Evolutionary conservation across 1,284 basidiomycete species (phyloP).

Genomic region (Rhodotorula glutinis): DNA sequence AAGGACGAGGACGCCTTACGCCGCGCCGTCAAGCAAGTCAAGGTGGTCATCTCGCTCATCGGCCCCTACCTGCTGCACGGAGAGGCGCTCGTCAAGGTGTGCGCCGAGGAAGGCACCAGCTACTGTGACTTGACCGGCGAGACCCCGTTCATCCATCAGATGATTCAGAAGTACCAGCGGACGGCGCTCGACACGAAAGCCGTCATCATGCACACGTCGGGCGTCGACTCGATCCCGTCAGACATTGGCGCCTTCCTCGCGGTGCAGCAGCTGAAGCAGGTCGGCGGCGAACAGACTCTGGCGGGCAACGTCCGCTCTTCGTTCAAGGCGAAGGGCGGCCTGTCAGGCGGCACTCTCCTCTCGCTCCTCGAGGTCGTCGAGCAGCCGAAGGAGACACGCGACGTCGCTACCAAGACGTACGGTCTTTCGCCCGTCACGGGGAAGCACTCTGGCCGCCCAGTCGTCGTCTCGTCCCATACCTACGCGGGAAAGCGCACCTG

Average conservation of each 20-base stretch:
- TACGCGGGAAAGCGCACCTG: slow-evolving; percentile 12
- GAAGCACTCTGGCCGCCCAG: slow-evolving; percentile 3
- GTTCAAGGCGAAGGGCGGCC: slow-evolving; percentile 32
- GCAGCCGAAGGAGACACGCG: slow-evolving; percentile 12
- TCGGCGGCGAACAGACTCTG: slow-evolving; percentile 18
- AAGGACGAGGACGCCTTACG: slow-evolving; percentile 57
- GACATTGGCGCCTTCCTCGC: slow-evolving; percentile 42
- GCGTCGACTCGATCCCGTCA: slow-evolving; percentile 44
- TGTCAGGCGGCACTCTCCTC: slow-evolving; percentile 41
- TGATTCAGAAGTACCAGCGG: slow-evolving; percentile 24
- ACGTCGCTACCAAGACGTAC: slow-evolving; percentile 31
- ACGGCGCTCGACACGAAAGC: slow-evolving; percentile 35
- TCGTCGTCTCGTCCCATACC: slow-evolving; percentile 11
- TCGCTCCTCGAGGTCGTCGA: slow-evolving; percentile 32
- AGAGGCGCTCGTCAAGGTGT: slow-evolving; percentile 38
- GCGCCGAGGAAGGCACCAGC: slow-evolving; percentile 39
- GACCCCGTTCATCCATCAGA: slow-evolving; percentile 35
- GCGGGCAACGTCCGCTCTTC: slow-evolving; percentile 35
- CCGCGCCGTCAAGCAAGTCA: slow-evolving; percentile 60
- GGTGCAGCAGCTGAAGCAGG: slow-evolving; percentile 37
- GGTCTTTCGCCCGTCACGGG: slow-evolving; percentile 31
- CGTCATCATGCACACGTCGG: slow-evolving; percentile 36
- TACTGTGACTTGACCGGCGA: slow-evolving; percentile 42
- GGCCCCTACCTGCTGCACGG: slow-evolving; percentile 41
- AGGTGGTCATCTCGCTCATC: slow-evolving; percentile 39